Evolutionary conservation across 257 asterid species (phyloP), one percentile per base, ranked within the genome.

Genomic region (Primulina huaijiensis): DNA sequence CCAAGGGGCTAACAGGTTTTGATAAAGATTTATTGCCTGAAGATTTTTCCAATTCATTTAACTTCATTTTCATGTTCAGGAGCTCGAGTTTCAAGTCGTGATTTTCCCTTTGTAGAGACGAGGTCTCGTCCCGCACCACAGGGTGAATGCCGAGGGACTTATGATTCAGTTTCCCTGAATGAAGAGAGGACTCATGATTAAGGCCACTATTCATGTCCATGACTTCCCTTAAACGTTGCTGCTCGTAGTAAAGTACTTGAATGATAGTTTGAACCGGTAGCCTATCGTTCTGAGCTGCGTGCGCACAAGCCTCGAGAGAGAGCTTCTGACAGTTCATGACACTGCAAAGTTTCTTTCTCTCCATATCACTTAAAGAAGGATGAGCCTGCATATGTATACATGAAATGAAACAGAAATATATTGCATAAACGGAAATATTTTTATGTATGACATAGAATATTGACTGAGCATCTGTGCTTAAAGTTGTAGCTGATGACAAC

Each of bases 321-420:
- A 90, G 96, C 86, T 88, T 92, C 62, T 87, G 97, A 73, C 95
- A 92, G 81, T 92, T 97, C 96, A 89, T 89, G 34, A 88, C 85
- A 34, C 98, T 80, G 76, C 97, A 92, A 6, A 87, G 90, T 76
- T 84, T 90, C 82, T 92, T 86, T 52, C 92, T 84, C 74, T 89
- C 98, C 89, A 83, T 76, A 67, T 88, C 95, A 37, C 92, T 88
- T 64, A 84, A 62, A 17, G 82, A 87, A 3, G 98, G 96, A 81
- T 89, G 97, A 30, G 98, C 98, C 98, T 87, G 64, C 76, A 21
- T 52, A 72, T 74, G 8, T 17, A 50, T 55, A n/a, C 29, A 23
- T 20, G 53, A 23, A 14, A 67, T 9, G 9, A 30, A 35, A 33
- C 19, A 35, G 60, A 73, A 27, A 19, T 29, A 20, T 14, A 19